Evolutionary conservation across 2,329 filamentous ascomycete species (phyloP).

Genomic region (Teratosphaeria destructans): DNA sequence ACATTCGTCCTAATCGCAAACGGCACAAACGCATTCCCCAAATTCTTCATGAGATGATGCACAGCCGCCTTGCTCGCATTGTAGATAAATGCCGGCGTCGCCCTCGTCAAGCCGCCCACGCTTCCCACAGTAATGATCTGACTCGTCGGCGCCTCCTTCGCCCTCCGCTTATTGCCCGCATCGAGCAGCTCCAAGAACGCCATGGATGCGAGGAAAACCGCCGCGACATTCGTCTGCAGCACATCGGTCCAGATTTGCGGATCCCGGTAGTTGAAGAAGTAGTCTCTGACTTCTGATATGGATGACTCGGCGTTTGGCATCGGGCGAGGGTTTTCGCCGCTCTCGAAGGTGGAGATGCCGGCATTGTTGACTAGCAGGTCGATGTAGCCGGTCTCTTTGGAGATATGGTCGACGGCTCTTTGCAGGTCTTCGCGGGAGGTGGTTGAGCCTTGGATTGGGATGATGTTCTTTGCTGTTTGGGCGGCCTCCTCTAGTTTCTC

Average conservation of each 20-base stretch:
- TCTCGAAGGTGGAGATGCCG: constrained; percentile 29
- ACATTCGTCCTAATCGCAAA: constrained; percentile 39
- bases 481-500: constrained; percentile 33
- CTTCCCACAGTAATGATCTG: constrained; percentile 38
- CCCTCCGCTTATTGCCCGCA: constrained; percentile 32
- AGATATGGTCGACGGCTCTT: constrained; percentile 32
- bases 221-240: constrained; percentile 35
- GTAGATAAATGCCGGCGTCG: constrained; percentile 25
- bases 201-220: constrained; percentile 35
- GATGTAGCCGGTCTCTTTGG: constrained; percentile 35
- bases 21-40: constrained; percentile 32
- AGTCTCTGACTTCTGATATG: constrained; percentile 20
- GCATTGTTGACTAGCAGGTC: constrained; percentile 44
- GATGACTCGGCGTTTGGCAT: constrained; percentile 23
- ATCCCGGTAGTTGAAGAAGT: constrained; percentile 35
- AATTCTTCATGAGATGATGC: constrained; percentile 35
- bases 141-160: constrained; percentile 29
- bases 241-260: constrained; percentile 32
- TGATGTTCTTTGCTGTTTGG: constrained; percentile 25
- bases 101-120: constrained; percentile 31
- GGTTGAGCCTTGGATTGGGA: constrained; percentile 35
- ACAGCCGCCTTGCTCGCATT: constrained; percentile 36
- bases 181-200: constrained; percentile 37
- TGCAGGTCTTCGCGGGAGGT: constrained; percentile 32
- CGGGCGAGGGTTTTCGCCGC: constrained; percentile 29